Conservation (phyloP, 2,329 filamentous ascomycete species). For the Pseudogymnoascus sp. region DNA sequence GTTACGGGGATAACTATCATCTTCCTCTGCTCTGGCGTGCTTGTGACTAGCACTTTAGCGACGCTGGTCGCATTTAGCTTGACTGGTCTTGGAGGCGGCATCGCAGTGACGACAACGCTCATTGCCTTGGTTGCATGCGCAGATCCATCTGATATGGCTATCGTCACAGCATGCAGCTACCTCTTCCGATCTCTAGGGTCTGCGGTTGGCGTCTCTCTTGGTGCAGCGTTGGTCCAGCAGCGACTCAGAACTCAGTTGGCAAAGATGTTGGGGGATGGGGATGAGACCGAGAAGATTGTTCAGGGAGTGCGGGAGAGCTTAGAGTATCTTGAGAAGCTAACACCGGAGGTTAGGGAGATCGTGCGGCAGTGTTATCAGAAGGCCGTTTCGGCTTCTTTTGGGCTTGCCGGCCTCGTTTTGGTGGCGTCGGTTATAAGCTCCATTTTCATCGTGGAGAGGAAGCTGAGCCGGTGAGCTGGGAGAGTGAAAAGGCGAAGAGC, state of each 20-base stretch:
- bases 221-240: conserved; percentile 64
- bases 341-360: conserved; percentile 48
- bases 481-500: not conserved
- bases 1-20: conserved; percentile 48
- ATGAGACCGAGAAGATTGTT: conserved; percentile 58
- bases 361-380: conserved; percentile 60
- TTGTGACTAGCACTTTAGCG: conserved; percentile 40
- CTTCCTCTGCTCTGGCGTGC: conserved; percentile 47
- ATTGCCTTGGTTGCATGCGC: conserved; percentile 67
- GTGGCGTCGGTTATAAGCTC: conserved; percentile 34
- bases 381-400: conserved; percentile 36
- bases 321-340: conserved; percentile 58
- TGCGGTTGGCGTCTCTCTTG: conserved; percentile 56
- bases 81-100: conserved; percentile 42
- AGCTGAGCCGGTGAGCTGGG: conserved; percentile 30
- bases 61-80: conserved; percentile 51
- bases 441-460: conserved; percentile 51
- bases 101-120: conserved; percentile 63
- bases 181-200: conserved; percentile 71
- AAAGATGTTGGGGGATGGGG: conserved; percentile 44
- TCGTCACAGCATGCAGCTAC: conserved; percentile 72
- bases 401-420: conserved; percentile 33
- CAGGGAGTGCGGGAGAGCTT: conserved; percentile 62
- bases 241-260: conserved; percentile 51
- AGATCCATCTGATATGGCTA: conserved; percentile 57